phyloP scores from a whole-genome alignment of 2,329 filamentous ascomycete genomes.

The Calonectria multiphialidica region DNA sequence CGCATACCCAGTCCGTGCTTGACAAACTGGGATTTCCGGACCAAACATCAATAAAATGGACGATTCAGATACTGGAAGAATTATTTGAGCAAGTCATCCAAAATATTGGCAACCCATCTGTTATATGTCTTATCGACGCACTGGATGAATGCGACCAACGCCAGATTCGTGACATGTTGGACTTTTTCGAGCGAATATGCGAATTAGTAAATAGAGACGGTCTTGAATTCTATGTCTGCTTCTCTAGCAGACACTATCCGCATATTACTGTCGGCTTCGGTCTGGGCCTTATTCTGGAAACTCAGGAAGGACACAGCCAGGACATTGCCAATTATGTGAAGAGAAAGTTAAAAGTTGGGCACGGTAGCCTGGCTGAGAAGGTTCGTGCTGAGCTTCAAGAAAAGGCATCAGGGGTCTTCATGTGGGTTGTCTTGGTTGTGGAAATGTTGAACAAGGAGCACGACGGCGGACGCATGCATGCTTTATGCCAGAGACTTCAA shows the following conservation, averaged over 20 bases:
- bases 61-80: neutral
- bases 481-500: conserved; percentile 43
- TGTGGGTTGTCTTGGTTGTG: conserved; percentile 57
- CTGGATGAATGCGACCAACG: neutral
- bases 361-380: neutral
- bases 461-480: conserved; percentile 39
- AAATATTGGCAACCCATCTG: neutral
- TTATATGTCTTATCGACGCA: neutral
- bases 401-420: conserved; percentile 56
- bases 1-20: conserved; percentile 50
- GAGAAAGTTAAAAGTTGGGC: conserved; percentile 19
- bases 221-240: neutral
- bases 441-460: conserved; percentile 52
- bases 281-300: conserved; percentile 42
- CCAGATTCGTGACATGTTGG: neutral
- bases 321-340: conserved; percentile 42
- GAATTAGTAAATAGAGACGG: neutral
- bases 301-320: conserved; percentile 36
- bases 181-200: neutral
- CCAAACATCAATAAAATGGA: neutral
- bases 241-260: conserved; percentile 55
- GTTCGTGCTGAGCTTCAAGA: conserved; percentile 42
- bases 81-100: neutral
- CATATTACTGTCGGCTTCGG: conserved; percentile 49
- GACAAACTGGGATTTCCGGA: conserved; percentile 23